Conservation (phyloP, 495 filamentous ascomycete species). For the Penicillium atrosanguineum region DNA sequence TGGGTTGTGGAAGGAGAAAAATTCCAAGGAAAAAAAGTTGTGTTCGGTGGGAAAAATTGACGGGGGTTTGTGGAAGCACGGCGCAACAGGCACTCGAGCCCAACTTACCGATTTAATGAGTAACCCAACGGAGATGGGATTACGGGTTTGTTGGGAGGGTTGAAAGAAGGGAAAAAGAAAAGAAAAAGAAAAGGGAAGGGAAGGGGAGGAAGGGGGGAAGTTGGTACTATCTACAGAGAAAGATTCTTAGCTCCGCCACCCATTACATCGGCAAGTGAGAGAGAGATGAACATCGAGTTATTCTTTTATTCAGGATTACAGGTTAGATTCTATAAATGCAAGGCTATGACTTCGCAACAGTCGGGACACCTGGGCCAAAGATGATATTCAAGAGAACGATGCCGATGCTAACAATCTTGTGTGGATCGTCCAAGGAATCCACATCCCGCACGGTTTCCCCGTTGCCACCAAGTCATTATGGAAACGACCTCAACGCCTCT, state of each 20-base stretch:
- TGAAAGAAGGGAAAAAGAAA: background rate
- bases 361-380: too few species aligned
- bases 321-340: too few species aligned
- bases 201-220: background rate
- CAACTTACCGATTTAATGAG: background rate
- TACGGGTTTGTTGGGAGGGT: background rate
- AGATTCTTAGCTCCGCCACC: constrained; percentile 2
- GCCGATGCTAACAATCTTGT: background rate
- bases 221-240: background rate
- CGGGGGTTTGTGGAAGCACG: constrained; percentile 15
- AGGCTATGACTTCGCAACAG: too few species aligned
- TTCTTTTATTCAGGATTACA: background rate
- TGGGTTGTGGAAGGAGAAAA: constrained; percentile 15
- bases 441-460: background rate
- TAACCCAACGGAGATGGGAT: background rate
- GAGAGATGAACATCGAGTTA: background rate
- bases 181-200: background rate
- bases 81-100: constrained; percentile 2
- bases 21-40: constrained; percentile 24
- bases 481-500: background rate
- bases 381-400: background rate
- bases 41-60: constrained; percentile 24
- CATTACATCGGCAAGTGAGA: background rate
- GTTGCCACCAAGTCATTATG: background rate
- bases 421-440: background rate